Base-by-base conservation (phyloP, 495 filamentous ascomycete genomes). In the Trypethelium eluteriae region DNA sequence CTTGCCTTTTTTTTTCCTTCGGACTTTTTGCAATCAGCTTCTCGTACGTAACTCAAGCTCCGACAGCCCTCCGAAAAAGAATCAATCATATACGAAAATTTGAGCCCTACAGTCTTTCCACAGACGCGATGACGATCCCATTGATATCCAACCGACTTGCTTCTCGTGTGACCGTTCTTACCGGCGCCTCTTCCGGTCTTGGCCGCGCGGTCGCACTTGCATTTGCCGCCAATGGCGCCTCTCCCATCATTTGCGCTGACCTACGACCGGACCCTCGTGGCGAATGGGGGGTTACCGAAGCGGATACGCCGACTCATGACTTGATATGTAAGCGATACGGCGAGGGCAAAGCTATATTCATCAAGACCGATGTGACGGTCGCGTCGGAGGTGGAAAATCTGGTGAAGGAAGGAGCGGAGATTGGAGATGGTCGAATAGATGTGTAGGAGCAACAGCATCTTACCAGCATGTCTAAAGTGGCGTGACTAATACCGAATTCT, bases 391-490 rank as follows among this genome's bases (percentile, higher is more conserved):
- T 85, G 53, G 72, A 81, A 66, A 65, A 53, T 3, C 62, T 82
- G 63, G 70, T 85, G 2, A 50, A 74, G 18, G 61, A 34, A 2
- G 75, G 78, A 0, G 80, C 82, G 9, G 68, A 67, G 25, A 56
- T 66, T 38, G 80, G 69, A 25, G 25, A 1, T 69, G 81, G 81
- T 0, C 65, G 83, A 63, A 62, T 85, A 6, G 82, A 85, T 18
- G n/a, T 53, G 49, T 53, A n/a, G 25, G 25, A 25, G 25, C 25
- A 25, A 25, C 25, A 53, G 49, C 1, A 14, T 44, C 41, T 7
- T 44, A 25, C 25, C 25, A 25, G 25, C 25, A 25, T 25, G 25
- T 25, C 25, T 25, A 25, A 25, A 25, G 25, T 25, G 25, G 25
- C 25, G 25, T 25, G 25, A 25, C 25, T 25, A 25, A 25, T 25